Percentiles rank a stretch among this genome's conserved stretches.
These are phyloP conservation scores for Salix arbutifolia DNA, from an alignment of 345 rosid genomes.

Conservation along the genomic window DNA sequence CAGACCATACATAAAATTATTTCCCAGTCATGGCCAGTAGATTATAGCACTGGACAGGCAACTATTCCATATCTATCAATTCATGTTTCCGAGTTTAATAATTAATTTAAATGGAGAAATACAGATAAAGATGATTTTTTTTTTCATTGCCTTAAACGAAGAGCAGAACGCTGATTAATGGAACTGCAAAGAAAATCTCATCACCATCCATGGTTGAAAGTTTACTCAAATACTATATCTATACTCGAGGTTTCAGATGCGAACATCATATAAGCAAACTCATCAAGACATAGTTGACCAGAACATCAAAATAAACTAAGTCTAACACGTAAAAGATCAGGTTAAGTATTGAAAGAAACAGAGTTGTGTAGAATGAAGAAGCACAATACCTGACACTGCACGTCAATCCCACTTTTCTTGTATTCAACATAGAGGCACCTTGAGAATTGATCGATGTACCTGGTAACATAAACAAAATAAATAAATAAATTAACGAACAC, in stretches of 20 bases:
- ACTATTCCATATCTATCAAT: neutral
- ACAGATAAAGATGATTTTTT: no score
- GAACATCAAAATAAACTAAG: neutral
- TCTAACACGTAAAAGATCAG: neutral
- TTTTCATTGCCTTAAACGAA: no score
- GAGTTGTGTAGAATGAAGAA: neutral
- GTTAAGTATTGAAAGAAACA: neutral
- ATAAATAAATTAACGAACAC: neutral
- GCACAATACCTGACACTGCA: constrained; percentile 57
- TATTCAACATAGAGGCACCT: constrained; percentile 90
- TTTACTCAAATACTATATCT: neutral
- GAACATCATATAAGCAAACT: neutral
- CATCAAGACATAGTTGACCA: neutral
- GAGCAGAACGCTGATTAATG: neutral
- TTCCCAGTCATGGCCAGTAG: neutral
- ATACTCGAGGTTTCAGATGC: neutral
- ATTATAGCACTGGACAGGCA: neutral
- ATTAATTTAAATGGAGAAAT: neutral
- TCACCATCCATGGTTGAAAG: neutral
- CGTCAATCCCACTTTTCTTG: constrained; percentile 71
- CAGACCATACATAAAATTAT: neutral
- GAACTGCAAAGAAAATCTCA: neutral
- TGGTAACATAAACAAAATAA: constrained; percentile 20
- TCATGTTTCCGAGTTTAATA: neutral
- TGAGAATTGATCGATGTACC: constrained; percentile 90